Evolutionary conservation across 352 stramenopile species (phyloP).

Genomic region (Globisporangium iwayamae): DNA sequence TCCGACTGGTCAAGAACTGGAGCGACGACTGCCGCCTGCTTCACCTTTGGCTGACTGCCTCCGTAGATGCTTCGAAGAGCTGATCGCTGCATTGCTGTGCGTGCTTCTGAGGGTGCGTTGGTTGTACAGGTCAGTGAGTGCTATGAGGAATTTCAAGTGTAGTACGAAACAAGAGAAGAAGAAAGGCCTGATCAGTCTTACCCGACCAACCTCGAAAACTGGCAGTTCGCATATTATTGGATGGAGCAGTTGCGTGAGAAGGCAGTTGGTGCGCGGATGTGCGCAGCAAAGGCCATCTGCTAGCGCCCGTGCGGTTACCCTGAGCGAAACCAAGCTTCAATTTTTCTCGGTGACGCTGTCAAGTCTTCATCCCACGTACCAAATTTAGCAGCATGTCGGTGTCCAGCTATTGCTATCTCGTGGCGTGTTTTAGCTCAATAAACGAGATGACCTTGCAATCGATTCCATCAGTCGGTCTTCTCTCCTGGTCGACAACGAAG

Average conservation of each 20-base stretch:
- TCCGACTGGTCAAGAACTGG: slow-evolving; percentile 43
- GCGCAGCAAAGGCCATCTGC: too few relatives aligned
- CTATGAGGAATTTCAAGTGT: background rate
- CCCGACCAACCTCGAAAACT: too few relatives aligned
- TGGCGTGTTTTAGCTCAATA: too few relatives aligned
- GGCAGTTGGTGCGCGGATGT: background rate
- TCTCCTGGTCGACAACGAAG: background rate
- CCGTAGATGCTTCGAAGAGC: slow-evolving; percentile 41
- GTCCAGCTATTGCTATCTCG: background rate
- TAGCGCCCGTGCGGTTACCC: background rate
- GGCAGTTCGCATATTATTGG: slow-evolving; percentile 1
- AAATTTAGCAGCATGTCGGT: background rate
- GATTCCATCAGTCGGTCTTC: background rate
- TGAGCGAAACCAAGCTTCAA: background rate
- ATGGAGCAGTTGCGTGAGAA: slow-evolving; percentile 3
- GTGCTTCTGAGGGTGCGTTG: background rate
- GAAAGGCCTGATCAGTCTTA: background rate
- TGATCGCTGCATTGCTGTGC: slow-evolving; percentile 29
- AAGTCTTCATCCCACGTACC: background rate
- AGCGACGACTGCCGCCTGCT: slow-evolving; percentile 46
- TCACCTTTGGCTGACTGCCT: slow-evolving; percentile 33
- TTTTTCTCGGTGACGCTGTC: background rate
- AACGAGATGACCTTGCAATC: too few relatives aligned
- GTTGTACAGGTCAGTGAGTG: background rate
- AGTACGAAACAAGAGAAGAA: background rate